A percentile compares a stretch with the other conserved stretches of the same genome.
phyloP scores from a whole-genome alignment of 306 rosid genomes.

The Casuarina equisetifolia region DNA sequence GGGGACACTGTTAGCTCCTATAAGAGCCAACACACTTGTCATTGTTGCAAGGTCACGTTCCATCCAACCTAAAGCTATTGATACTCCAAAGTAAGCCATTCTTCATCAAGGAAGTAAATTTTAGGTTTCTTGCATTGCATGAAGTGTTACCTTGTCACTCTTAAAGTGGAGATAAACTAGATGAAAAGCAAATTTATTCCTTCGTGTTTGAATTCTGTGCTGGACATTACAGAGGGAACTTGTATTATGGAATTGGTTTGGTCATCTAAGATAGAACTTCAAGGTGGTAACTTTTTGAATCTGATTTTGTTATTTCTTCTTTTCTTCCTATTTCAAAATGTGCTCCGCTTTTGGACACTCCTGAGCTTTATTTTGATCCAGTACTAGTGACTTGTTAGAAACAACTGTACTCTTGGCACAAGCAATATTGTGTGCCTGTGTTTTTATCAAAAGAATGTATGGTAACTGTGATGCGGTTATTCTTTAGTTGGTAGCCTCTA shows the following conservation, averaged over 20 bases:
- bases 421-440: slow-evolving; percentile 8
- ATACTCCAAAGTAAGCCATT: no score
- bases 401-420: neutral
- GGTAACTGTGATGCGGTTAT: slow-evolving; percentile 16
- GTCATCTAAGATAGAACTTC: neutral
- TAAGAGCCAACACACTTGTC: neutral
- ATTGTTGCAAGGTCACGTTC: neutral
- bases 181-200: neutral
- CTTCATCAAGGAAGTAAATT: no score
- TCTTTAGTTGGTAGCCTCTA: slow-evolving; percentile 19
- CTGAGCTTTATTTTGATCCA: neutral
- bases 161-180: neutral
- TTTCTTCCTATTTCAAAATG: neutral
- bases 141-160: neutral
- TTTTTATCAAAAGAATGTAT: slow-evolving; percentile 1
- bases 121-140: no score
- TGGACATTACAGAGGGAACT: no score
- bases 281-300: neutral
- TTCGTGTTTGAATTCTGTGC: neutral
- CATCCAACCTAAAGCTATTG: no score
- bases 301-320: neutral
- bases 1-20: neutral
- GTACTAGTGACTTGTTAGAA: neutral
- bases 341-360: neutral
- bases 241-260: neutral